These are phyloP conservation scores for Aspergillus biplanus DNA, from an alignment of 495 filamentous ascomycete species.

Conservation along the genomic window DNA sequence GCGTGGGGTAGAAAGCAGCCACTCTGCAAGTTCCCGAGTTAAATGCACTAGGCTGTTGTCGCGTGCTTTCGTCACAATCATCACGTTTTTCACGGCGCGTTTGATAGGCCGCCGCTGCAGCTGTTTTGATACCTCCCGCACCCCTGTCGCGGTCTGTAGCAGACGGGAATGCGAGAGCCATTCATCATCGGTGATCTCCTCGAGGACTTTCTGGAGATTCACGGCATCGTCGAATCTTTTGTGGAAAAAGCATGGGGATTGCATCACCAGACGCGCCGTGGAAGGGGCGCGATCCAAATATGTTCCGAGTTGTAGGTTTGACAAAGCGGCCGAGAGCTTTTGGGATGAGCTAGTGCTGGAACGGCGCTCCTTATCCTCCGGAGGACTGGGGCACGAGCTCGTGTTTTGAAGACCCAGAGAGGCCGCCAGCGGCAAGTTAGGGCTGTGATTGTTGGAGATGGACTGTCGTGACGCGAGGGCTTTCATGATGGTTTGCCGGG, in stretches of 20 bases:
- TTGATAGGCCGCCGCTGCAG: slow-evolving; percentile 86
- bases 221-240: slow-evolving; percentile 94
- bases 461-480: slow-evolving; percentile 77
- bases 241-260: slow-evolving; percentile 97
- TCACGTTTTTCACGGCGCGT: slow-evolving; percentile 83
- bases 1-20: slow-evolving; percentile 81
- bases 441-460: slow-evolving; percentile 53
- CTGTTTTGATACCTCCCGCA: slow-evolving; percentile 93
- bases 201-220: slow-evolving; percentile 90
- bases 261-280: slow-evolving; percentile 66
- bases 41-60: slow-evolving; percentile 86
- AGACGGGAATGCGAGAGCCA: slow-evolving; percentile 89
- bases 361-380: slow-evolving; percentile 50
- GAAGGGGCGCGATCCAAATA: slow-evolving; percentile 56
- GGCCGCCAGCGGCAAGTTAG: slow-evolving; percentile 51
- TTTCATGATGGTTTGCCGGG: slow-evolving; percentile 85
- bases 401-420: slow-evolving; percentile 52
- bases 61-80: slow-evolving; percentile 96
- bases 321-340: slow-evolving; percentile 67
- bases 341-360: slow-evolving; percentile 57
- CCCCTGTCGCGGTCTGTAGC: slow-evolving; percentile 91
- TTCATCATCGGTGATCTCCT: slow-evolving; percentile 89
- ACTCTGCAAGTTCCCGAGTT: slow-evolving; percentile 83
- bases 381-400: slow-evolving; percentile 30
- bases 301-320: slow-evolving; percentile 56